These are phyloP conservation scores for Persicaria maculosa DNA, from an alignment of 148 eudicot genomes.

Conservation along the genomic window DNA sequence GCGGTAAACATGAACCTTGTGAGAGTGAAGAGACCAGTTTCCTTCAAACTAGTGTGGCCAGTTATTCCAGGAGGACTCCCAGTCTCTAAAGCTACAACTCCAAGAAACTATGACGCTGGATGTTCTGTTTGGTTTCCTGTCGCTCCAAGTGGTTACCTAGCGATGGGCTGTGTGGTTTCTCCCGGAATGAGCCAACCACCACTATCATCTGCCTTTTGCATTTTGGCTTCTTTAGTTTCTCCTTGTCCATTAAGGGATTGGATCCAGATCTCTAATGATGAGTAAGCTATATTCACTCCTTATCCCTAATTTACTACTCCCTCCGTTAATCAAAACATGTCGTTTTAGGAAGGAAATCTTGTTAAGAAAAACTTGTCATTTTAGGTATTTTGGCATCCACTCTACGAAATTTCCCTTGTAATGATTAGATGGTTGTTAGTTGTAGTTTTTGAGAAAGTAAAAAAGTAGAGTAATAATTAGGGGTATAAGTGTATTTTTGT, in stretches of 20 bases:
- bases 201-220: constrained; percentile 68
- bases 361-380: too few relatives aligned
- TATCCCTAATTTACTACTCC: not conserved
- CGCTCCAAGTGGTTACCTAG: constrained; percentile 87
- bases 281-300: constrained; percentile 38
- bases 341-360: too few relatives aligned
- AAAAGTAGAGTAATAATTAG: too few relatives aligned
- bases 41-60: constrained; percentile 80
- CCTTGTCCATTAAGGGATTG: constrained; percentile 81
- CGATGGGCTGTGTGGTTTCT: constrained; percentile 98
- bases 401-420: too few relatives aligned
- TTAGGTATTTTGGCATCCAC: too few relatives aligned
- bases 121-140: constrained; percentile 93
- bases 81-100: constrained; percentile 27
- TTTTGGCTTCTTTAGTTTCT: constrained; percentile 68
- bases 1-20: constrained; percentile 85
- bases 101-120: constrained; percentile 16
- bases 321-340: not conserved
- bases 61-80: constrained; percentile 23
- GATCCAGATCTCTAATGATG: constrained; percentile 34
- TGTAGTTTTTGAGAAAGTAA: too few relatives aligned
- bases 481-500: too few relatives aligned
- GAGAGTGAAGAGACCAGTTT: constrained; percentile 72
- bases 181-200: constrained; percentile 59
- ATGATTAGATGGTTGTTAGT: too few relatives aligned